Conservation (phyloP, 2,329 filamentous ascomycete genomes). For the Pseudogymnoascus sp. region DNA sequence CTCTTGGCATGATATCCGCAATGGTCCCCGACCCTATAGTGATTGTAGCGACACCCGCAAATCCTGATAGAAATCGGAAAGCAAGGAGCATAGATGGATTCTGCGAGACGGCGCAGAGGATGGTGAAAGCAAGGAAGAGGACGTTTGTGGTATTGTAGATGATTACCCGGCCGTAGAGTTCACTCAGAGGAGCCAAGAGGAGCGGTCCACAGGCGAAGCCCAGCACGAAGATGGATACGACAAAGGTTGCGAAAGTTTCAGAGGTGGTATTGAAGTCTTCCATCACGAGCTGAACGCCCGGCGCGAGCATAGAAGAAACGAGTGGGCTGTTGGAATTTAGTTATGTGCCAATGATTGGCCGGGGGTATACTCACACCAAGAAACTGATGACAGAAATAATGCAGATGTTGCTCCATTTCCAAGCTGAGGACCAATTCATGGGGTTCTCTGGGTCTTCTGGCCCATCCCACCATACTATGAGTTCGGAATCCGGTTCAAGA, state of each 20-base stretch:
- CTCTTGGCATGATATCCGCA: constrained; percentile 52
- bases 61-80: constrained; percentile 41
- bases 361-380: constrained; percentile 17
- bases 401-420: constrained; percentile 18
- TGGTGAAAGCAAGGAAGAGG: constrained; percentile 48
- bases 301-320: constrained; percentile 41
- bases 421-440: constrained; percentile 20
- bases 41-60: constrained; percentile 50
- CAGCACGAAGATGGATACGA: constrained; percentile 49
- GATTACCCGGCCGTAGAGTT: constrained; percentile 45
- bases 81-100: constrained; percentile 36
- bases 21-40: constrained; percentile 56
- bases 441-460: constrained; percentile 23
- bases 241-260: constrained; percentile 36
- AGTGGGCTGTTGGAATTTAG: constrained; percentile 28
- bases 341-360: not conserved
- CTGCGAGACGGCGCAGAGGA: constrained; percentile 55
- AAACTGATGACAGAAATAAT: constrained; percentile 22
- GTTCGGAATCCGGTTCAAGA: constrained; percentile 16
- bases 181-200: constrained; percentile 51
- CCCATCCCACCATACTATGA: constrained; percentile 18
- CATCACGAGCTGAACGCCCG: constrained; percentile 38
- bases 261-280: constrained; percentile 35
- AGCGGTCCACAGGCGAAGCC: constrained; percentile 55
- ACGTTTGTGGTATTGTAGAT: constrained; percentile 38